Conservation (phyloP, 768 basidiomycete species). For the Megacollybia marginata region DNA sequence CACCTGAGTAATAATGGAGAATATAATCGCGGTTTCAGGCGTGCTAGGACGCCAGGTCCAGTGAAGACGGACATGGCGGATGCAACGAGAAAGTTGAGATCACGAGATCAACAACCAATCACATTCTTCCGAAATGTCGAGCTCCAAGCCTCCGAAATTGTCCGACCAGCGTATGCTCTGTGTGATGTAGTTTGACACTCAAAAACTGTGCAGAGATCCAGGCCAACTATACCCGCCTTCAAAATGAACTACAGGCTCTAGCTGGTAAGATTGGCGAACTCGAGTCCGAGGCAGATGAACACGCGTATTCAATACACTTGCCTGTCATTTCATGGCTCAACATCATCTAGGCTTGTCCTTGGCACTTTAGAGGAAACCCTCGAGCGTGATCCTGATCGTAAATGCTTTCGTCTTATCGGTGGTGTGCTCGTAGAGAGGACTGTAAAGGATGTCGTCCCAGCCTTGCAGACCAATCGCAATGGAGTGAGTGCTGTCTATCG, state of each 20-base stretch:
- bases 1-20: too few relatives aligned
- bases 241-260: constrained; percentile 85
- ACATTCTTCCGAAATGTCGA: constrained; percentile 12
- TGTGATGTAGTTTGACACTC: constrained; percentile 8
- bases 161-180: too few relatives aligned
- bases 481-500: constrained; percentile 48
- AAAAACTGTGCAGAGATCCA: constrained; percentile 72
- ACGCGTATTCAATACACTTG: constrained; percentile 50
- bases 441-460: constrained; percentile 89
- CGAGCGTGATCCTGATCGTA: constrained; percentile 78
- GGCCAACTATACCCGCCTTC: constrained; percentile 71
- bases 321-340: too few relatives aligned
- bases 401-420: constrained; percentile 95
- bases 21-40: constrained; percentile 36
- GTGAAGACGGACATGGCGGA: constrained; percentile 45
- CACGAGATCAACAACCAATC: constrained; percentile 35
- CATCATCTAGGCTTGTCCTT: constrained; percentile 68
- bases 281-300: constrained; percentile 94
- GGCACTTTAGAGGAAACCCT: constrained; percentile 79
- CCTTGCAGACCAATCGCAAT: constrained; percentile 81
- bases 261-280: constrained; percentile 95
- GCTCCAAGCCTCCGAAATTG: not conserved
- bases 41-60: constrained; percentile 42
- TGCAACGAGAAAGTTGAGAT: too few relatives aligned
- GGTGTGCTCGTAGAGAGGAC: constrained; percentile 94